Conservation (phyloP, 768 basidiomycete species). For the Tricholoma hemisulphureum region DNA sequence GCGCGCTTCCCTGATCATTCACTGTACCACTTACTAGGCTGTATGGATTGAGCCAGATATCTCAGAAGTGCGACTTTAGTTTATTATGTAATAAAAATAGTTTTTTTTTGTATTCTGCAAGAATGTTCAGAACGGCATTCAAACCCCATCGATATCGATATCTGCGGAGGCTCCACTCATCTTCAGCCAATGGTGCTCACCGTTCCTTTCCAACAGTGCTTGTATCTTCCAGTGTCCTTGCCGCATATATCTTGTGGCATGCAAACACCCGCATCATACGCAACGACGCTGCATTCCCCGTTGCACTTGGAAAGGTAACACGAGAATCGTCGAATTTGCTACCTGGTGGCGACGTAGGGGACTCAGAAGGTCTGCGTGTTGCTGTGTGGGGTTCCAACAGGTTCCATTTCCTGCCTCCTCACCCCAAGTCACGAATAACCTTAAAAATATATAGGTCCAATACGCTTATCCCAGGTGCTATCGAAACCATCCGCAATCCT, state of each 20-base stretch:
- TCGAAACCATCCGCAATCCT: conserved; percentile 49
- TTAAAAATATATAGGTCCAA: conserved; percentile 43
- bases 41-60: conserved; percentile 43
- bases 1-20: neutral
- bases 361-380: conserved; percentile 39
- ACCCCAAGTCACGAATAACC: neutral
- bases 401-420: conserved; percentile 35
- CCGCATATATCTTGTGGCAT: conserved; percentile 41
- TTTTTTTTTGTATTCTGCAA: no score
- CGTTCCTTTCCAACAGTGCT: conserved; percentile 13
- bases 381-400: conserved; percentile 77
- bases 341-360: conserved; percentile 15
- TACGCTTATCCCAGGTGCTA: conserved; percentile 39
- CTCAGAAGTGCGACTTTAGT: neutral
- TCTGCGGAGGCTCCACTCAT: conserved; percentile 23
- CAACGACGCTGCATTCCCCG: conserved; percentile 25
- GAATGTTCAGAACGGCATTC: conserved; percentile 33
- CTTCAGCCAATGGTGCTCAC: conserved; percentile 17
- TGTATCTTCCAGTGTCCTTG: conserved; percentile 30
- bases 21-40: conserved; percentile 32
- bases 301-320: conserved; percentile 11
- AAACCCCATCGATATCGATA: no score
- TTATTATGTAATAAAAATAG: no score
- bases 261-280: conserved; percentile 28
- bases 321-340: conserved; percentile 5